Evolutionary conservation across 176 grass and related monocot genomes (phyloP).

Genomic region (Cocos nucifera): DNA sequence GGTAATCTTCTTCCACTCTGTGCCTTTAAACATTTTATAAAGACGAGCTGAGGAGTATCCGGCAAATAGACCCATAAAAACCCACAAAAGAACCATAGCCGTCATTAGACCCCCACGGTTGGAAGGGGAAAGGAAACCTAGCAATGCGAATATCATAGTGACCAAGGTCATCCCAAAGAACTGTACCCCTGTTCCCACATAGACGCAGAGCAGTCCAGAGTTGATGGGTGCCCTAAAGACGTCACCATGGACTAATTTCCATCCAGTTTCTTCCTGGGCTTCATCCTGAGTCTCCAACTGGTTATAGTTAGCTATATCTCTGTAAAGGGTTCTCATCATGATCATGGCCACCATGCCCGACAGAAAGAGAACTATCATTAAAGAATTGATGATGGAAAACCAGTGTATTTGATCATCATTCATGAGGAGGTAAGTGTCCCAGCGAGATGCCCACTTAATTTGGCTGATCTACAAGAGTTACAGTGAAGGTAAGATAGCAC

Average conservation of each 20-base stretch:
- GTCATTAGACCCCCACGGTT: constrained; percentile 69
- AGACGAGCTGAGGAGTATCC: constrained; percentile 64
- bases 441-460: constrained; percentile 71
- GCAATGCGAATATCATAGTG: constrained; percentile 70
- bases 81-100: constrained; percentile 76
- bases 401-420: constrained; percentile 71
- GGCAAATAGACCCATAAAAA: constrained; percentile 67
- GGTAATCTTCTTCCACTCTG: constrained; percentile 72
- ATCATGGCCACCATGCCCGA: constrained; percentile 80
- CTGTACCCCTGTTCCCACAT: constrained; percentile 74
- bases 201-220: constrained; percentile 66
- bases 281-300: constrained; percentile 65
- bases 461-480: constrained; percentile 37
- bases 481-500: not conserved
- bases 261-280: constrained; percentile 79
- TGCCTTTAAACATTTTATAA: constrained; percentile 82
- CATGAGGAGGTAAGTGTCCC: constrained; percentile 78
- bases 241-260: constrained; percentile 77
- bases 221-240: constrained; percentile 63
- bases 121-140: constrained; percentile 70
- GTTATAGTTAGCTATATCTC: constrained; percentile 70
- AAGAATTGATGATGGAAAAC: constrained; percentile 73
- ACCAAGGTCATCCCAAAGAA: constrained; percentile 70
- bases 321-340: constrained; percentile 86
- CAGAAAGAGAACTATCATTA: constrained; percentile 81